Percentiles rank a stretch among this genome's conserved stretches.
These are phyloP conservation scores for Cephalotrichum gorgonifer DNA, from an alignment of 2,329 filamentous ascomycete species.

Conservation along the genomic window DNA sequence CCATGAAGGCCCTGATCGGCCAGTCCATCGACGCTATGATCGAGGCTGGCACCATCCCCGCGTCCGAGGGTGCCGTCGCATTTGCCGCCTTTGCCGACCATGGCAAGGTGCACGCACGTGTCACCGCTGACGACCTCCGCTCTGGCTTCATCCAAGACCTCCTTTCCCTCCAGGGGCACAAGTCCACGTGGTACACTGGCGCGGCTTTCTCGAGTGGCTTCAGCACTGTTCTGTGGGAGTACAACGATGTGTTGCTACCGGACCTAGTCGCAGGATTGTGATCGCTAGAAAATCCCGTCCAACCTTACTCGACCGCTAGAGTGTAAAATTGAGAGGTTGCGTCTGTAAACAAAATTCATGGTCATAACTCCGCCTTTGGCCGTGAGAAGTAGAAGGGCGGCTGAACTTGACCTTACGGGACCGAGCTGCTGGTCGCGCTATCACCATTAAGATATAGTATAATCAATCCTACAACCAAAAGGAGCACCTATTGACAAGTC, in stretches of 20 bases:
- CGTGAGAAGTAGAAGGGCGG: no score
- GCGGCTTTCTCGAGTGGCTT: slow-evolving; percentile 23
- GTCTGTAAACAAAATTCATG: not conserved
- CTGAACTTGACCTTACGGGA: no score
- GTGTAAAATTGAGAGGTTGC: no score
- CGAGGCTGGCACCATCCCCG: slow-evolving; percentile 14
- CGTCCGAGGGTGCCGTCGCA: not conserved
- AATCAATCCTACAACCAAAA: no score
- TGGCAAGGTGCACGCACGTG: slow-evolving; percentile 22
- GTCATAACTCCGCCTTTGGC: no score
- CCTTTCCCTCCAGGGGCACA: slow-evolving; percentile 29
- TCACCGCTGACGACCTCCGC: slow-evolving; percentile 20
- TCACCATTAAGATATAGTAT: no score
- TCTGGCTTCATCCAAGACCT: slow-evolving; percentile 29
- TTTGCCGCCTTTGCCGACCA: slow-evolving; percentile 20
- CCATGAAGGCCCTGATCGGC: slow-evolving; percentile 15
- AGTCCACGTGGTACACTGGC: slow-evolving; percentile 35
- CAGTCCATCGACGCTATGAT: slow-evolving; percentile 18
- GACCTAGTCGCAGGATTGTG: not conserved
- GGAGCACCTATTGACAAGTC: no score
- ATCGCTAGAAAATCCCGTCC: not conserved
- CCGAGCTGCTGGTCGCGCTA: no score
- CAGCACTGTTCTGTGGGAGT: slow-evolving; percentile 21
- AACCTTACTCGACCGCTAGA: no score
- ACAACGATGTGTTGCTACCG: slow-evolving; percentile 13